phyloP scores from a whole-genome alignment of 2,329 filamentous ascomycete species.

The Kalaharituber pfeilii region DNA sequence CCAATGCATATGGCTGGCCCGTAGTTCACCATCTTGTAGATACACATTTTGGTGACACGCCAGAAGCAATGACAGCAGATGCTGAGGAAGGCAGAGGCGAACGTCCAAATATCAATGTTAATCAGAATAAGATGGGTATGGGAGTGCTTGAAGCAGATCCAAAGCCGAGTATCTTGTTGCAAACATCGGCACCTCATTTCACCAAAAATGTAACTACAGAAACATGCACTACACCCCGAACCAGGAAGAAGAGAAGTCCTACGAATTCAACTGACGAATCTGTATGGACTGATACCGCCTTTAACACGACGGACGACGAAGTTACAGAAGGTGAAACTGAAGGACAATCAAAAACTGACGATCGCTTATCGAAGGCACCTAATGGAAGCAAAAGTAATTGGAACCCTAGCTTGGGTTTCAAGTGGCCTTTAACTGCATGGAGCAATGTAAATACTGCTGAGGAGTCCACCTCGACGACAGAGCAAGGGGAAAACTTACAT shows the following conservation, averaged over 20 bases:
- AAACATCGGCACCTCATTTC: no score
- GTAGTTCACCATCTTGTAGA: conserved; percentile 90
- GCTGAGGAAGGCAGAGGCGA: conserved; percentile 10
- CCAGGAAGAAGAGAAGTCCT: not conserved
- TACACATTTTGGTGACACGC: conserved; percentile 70
- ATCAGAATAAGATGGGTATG: not conserved
- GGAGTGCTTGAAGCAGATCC: not conserved
- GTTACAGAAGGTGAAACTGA: not conserved
- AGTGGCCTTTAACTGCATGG: conserved; percentile 3
- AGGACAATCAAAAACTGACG: not conserved
- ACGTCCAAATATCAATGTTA: not conserved
- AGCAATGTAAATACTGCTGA: conserved; percentile 2
- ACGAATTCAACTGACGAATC: conserved; percentile 7
- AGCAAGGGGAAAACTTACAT: not conserved
- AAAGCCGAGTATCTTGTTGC: not conserved
- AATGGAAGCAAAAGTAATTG: not conserved
- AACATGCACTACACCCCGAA: not conserved
- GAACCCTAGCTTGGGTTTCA: not conserved
- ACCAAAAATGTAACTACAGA: no score
- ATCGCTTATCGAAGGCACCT: not conserved
- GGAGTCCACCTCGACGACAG: not conserved
- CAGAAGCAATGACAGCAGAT: conserved; percentile 1
- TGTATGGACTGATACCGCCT: conserved; percentile 12
- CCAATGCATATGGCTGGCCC: conserved; percentile 95
- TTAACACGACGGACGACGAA: conserved; percentile 13